Evolutionary conservation across 768 basidiomycete genomes (phyloP).

Genomic region (Pilatotrama ljubarskyi): DNA sequence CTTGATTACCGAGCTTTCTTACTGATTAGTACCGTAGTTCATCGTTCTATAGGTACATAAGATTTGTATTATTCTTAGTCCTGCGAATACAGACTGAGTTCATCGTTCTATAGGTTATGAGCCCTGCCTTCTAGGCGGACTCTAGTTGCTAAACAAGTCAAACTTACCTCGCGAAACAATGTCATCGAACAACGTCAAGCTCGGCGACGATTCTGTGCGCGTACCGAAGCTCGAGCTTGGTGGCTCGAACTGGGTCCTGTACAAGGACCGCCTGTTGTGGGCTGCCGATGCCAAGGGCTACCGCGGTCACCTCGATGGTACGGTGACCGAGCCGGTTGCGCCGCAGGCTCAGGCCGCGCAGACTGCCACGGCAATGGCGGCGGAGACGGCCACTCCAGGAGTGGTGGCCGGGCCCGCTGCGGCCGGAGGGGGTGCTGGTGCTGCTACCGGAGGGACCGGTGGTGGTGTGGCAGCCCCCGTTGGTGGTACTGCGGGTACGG

Average conservation of each 20-base stretch:
- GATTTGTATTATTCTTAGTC: not conserved
- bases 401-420: not conserved
- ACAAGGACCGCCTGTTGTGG: slow-evolving; percentile 8
- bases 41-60: too few relatives aligned
- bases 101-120: not conserved
- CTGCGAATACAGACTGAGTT: not conserved
- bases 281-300: slow-evolving; percentile 9
- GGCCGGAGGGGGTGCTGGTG: not conserved
- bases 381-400: not conserved
- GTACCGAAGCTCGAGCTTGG: slow-evolving; percentile 3
- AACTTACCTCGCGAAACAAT: slow-evolving; percentile 1
- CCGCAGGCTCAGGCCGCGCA: not conserved
- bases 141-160: slow-evolving; percentile 6
- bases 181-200: slow-evolving; percentile 1
- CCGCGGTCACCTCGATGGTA: slow-evolving; percentile 7
- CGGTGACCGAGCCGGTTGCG: not conserved
- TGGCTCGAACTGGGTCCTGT: slow-evolving; percentile 7
- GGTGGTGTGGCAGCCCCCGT: not conserved
- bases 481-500: not conserved
- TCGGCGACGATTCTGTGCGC: not conserved
- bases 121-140: too few relatives aligned
- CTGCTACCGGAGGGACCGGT: slow-evolving; percentile 1
- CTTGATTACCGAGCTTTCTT: too few relatives aligned
- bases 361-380: not conserved
- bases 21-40: too few relatives aligned